Base-by-base conservation (phyloP, 192 early-diverging fungal species). In the Podila epigama region DNA sequence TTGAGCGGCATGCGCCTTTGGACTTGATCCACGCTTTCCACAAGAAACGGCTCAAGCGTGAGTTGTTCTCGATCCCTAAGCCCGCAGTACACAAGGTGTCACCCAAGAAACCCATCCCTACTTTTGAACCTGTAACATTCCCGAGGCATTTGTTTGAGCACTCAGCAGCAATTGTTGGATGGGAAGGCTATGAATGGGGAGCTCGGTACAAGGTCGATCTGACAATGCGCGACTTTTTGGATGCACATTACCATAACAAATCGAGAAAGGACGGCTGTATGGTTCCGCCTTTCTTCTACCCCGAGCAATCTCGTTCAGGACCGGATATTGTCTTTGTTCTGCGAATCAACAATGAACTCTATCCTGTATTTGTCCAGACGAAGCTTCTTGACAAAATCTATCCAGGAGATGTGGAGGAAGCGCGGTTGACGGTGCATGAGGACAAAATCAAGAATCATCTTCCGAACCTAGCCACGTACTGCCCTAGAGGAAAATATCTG, bases 1-100 rank as follows among this genome's bases (percentile, higher is more conserved):
- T 52, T 52, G 25, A 52, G 51, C 51, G 51, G 29, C 51, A 52
- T 28, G 27, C 51, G 28, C 51, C 51, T 12, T 29, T 52, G 51
- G 51, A 52, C 25, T 22, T 52, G 51, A 52, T 52, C 51, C 28
- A 31, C 29, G 25, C 25, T 9, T 52, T 52, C 22, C 25, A 31
- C 22, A 0, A 31, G 29, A 52, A 52, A 9, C 6, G 28, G 22
- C 51, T 52, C 25, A 28, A 52, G 51, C 1, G 28, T 4, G 51
- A 52, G 28, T 31, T 52, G 29, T 52, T 52, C 51, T 31, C 27
- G 0, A 52, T 29, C 29, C 25, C 51, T 27, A 52, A 52, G 51
- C 2, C 51, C 11, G 29, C 51, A n/a, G 11, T 13, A 9, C 51
- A 31, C 27, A 12, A 9, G 29, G 8, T 3, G 18, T 15, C 3